phyloP scores from a whole-genome alignment of 2,329 filamentous ascomycete species.

The Paecilomyces variotii region DNA sequence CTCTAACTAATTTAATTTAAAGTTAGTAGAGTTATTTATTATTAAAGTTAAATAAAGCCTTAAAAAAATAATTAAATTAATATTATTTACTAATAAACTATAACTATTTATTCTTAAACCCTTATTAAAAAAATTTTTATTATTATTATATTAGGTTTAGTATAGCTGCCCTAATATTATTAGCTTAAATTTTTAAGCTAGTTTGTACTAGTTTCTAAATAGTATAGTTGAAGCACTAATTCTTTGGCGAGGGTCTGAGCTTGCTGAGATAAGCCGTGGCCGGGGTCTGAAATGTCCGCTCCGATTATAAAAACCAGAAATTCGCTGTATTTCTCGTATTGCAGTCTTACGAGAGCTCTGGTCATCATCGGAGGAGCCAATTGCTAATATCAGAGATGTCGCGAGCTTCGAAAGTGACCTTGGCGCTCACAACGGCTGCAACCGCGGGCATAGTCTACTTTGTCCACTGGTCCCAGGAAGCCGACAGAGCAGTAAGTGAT shows the following conservation, averaged over 20 bases:
- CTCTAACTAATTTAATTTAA: too few species aligned
- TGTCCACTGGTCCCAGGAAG: slow-evolving; percentile 82
- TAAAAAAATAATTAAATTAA: too few species aligned
- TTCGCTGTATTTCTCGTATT: not conserved
- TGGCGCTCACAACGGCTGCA: slow-evolving; percentile 67
- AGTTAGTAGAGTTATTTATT: too few species aligned
- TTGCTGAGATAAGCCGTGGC: not conserved
- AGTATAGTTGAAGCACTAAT: not conserved
- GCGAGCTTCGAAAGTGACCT: slow-evolving; percentile 76
- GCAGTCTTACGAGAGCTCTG: not conserved
- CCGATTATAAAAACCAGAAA: not conserved
- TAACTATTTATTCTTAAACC: too few species aligned
- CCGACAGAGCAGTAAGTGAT: slow-evolving; percentile 66
- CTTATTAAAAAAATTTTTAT: too few species aligned
- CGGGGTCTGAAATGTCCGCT: slow-evolving; percentile 1
- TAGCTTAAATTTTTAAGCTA: too few species aligned
- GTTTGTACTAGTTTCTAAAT: too few species aligned
- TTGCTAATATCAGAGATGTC: slow-evolving; percentile 57
- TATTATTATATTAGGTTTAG: too few species aligned
- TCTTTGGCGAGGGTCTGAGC: too few species aligned
- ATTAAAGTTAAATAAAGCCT: too few species aligned
- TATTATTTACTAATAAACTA: too few species aligned
- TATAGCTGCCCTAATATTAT: too few species aligned
- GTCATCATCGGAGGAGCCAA: not conserved
- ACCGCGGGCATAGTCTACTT: slow-evolving; percentile 70